Base-by-base conservation (phyloP, 306 rosid genomes). In the Trichosanthes truncata region DNA sequence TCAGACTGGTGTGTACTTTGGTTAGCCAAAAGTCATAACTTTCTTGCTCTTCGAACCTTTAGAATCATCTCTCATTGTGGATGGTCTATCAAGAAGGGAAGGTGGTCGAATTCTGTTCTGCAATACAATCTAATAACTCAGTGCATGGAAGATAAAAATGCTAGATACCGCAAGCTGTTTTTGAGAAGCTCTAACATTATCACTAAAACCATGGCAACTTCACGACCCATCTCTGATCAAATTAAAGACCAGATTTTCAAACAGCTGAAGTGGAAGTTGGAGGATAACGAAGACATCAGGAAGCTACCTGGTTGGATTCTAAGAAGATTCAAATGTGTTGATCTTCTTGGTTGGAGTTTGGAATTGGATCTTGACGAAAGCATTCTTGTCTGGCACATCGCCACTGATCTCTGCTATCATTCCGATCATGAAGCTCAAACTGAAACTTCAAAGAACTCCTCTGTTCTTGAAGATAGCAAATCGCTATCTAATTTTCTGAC, bases 21-120 rank as follows among this genome's bases (percentile, higher is more conserved):
- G 52, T 11, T 10, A 18, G 4, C 2, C 52, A 11, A 48, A 18
- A 67, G 1, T 48, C 31, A 76, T 36, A 35, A 6, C 69, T 74
- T 31, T 43, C 52, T 55, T 40, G 62, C 41, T 31, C 77, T 43
- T 65, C 15, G 0, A 4, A 1, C 17, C 17, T 48, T 48, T 1
- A 48, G 6, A 7, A 12, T 11, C 23, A 10, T 84, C 52, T 56
- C 66, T 2, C 13, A 23, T 3, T 23, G n/a, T 5, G 45, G 31
- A 11, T 56, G 7, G 73, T 65, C 38, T 15, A 17, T 78, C 4
- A 81, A 72, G 26, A 36, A 74, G 4, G 25, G 41, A 17, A 81
- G 78, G 41, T 84, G 88, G 83, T 84, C 84, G 17, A 83, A 84
- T 76, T 1, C 7, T 3, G 31, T 84, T 25, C 14, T 82, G 11